Base-by-base conservation (phyloP, 768 basidiomycete species). In the Tricholoma saponaceum region DNA sequence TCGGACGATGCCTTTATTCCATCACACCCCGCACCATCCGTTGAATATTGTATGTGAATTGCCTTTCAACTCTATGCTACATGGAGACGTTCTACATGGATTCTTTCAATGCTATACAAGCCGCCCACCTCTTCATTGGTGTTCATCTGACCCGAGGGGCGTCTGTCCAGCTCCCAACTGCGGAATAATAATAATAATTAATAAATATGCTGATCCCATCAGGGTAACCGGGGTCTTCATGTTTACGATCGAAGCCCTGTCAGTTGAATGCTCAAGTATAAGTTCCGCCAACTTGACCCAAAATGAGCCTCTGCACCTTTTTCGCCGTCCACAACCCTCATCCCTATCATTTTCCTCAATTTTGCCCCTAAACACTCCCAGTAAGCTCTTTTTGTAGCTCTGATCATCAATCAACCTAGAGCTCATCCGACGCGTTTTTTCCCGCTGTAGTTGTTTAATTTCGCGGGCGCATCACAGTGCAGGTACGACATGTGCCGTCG, bases 271-370 rank as follows among this genome's bases (percentile, higher is more conserved):
- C 67, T 68, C 66, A 76, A 68, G 74, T 83, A 83, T 83, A 83
- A 84, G 82, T 79, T 76, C 81, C 80, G 82, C 73, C 72, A 75
- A 74, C 70, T 72, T 74, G 69, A 76, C 72, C 73, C 72, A 78
- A 76, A 74, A 80, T 79, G 76, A 70, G 66, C 64, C 62, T 62
- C 64, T 65, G 60, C 69, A 67, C 73, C 71, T 72, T 77, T 76
- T 75, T 74, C 72, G 73, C 75, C 72, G 72, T 72, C 70, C 71
- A 72, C 72, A 72, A 64, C 65, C 62, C 16, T 56, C 64, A 58
- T 61, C 62, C 59, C 57, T 52, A 28, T 30, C 14, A 35, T 49
- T 33, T 64, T 23, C 30, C 53, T 57, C 58, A 20, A 49, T 49
- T 51, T 57, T 53, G 20, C 44, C 16, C 41, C 37, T 13, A 55